Evolutionary conservation across 2,329 filamentous ascomycete species (phyloP), one percentile per base, ranked within the genome.

Genomic region (Xylaria sp.): DNA sequence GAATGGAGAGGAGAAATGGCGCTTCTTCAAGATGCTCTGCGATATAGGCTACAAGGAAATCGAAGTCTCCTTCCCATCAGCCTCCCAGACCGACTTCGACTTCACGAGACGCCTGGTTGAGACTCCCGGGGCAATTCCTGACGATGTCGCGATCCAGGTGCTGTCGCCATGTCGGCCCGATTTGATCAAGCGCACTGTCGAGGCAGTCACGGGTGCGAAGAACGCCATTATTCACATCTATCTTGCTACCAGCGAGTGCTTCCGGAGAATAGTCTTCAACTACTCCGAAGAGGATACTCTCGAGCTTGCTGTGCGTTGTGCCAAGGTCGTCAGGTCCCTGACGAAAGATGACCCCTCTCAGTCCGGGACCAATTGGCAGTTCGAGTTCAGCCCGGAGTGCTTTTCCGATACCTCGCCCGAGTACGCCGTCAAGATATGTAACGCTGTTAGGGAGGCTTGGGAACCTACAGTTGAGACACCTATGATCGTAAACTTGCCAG

Each of bases 11-110:
- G 94, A 97, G 85, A 98, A 98, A 83, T 96, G 92, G 89, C 86
- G 87, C 70, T 98, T 94, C 86, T 98, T 98, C 86, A 90, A 94
- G 82, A 97, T 97, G 93, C 89, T 98, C 63, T 89, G 91, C 76
- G 90, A 95, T 70, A 87, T 97, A 59, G 95, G 96, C 75, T 98
- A 97, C 87, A 98, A 97, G 83, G 95, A 98, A 83, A 97, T 98
- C 73, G 95, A 98, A 80, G 92, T 97, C 23, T 96, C 94, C 4
- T 98, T 97, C 82, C 95, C 95, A 59, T 97, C 94, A 0, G 94
- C 95, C 15, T 97, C 94, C 46, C 92, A 97, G 79, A 97, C 92
- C 77, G 96, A 98, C 83, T 98, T 94, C 84, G 93, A 97, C 84
- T 98, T 98, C 79, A 97, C 94, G 48, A 88, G 93, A 74, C 89